These are phyloP conservation scores for Zygoascus meyerae DNA, from an alignment of 1,139 yeast species.

Conservation along the genomic window DNA sequence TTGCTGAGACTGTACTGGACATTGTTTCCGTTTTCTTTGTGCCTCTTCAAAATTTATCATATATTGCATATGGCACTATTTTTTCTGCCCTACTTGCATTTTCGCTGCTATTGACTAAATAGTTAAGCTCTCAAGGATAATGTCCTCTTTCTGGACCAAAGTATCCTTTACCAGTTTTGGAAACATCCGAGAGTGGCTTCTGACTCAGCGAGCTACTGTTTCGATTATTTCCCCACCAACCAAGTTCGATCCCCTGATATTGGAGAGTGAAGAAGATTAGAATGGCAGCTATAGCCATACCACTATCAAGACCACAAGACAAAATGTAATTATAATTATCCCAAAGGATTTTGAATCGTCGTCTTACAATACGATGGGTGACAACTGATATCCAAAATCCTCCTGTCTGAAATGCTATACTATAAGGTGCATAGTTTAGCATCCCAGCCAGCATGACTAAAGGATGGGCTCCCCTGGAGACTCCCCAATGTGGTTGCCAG, in stretches of 20 bases:
- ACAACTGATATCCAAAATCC: conserved; percentile 46
- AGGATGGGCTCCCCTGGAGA: conserved; percentile 2
- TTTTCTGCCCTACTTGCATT: conserved; percentile 3
- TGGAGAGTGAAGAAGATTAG: conserved; percentile 52
- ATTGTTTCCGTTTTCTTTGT: conserved; percentile 64
- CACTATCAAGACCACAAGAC: conserved; percentile 51
- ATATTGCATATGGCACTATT: not conserved
- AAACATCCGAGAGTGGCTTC: not conserved
- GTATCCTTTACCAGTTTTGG: not conserved
- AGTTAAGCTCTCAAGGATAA: conserved; percentile 1
- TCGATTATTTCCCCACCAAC: conserved; percentile 55
- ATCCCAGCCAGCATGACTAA: conserved; percentile 26
- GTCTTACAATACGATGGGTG: conserved; percentile 49
- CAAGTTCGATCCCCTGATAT: conserved; percentile 34
- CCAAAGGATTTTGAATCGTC: conserved; percentile 50
- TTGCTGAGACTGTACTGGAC: conserved; percentile 75
- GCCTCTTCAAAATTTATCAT: conserved; percentile 28
- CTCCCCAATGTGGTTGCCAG: conserved; percentile 8
- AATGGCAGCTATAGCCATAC: conserved; percentile 52
- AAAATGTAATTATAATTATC: conserved; percentile 57
- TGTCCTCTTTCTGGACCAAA: conserved; percentile 4
- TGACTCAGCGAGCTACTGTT: conserved; percentile 1
- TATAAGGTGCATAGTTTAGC: conserved; percentile 43
- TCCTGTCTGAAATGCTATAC: conserved; percentile 46
- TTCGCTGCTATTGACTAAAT: not conserved